phyloP scores from a whole-genome alignment of 495 filamentous ascomycete species.

The Aspergillus bridgeri region DNA sequence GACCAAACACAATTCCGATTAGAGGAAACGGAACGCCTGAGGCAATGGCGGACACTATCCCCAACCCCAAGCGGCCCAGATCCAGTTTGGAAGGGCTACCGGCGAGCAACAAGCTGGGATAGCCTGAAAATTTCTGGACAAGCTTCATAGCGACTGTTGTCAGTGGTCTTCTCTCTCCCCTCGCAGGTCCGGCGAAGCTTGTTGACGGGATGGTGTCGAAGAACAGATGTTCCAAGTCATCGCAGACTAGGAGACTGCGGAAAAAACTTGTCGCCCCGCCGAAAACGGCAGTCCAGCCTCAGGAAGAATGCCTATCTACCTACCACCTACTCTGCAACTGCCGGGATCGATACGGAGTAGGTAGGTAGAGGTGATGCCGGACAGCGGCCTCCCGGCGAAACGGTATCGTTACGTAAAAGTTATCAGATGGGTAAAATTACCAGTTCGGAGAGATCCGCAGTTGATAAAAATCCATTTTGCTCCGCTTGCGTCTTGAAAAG shows the following conservation, averaged over 20 bases:
- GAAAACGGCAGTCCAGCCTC: too few species aligned
- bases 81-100: constrained; percentile 41
- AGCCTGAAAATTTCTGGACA: constrained; percentile 35
- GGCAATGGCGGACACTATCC: constrained; percentile 51
- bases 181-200: neutral
- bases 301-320: too few species aligned
- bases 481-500: neutral
- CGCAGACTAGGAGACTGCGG: neutral
- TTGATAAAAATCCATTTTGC: neutral
- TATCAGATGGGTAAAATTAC: constrained; percentile 1
- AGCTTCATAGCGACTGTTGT: constrained; percentile 24
- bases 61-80: constrained; percentile 46
- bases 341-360: neutral
- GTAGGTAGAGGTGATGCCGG: neutral
- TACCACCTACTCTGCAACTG: constrained; percentile 3
- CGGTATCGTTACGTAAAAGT: constrained; percentile 10
- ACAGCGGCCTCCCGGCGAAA: neutral
- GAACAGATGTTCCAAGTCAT: neutral
- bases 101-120: constrained; percentile 40
- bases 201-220: neutral
- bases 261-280: neutral
- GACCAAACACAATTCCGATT: constrained; percentile 64
- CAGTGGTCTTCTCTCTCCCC: neutral
- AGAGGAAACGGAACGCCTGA: constrained; percentile 67
- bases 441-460: neutral